A percentile compares a stretch with the other conserved stretches of the same genome.
These are phyloP conservation scores for Penicillium pancosmium DNA, from an alignment of 495 filamentous ascomycete genomes.

Conservation along the genomic window DNA sequence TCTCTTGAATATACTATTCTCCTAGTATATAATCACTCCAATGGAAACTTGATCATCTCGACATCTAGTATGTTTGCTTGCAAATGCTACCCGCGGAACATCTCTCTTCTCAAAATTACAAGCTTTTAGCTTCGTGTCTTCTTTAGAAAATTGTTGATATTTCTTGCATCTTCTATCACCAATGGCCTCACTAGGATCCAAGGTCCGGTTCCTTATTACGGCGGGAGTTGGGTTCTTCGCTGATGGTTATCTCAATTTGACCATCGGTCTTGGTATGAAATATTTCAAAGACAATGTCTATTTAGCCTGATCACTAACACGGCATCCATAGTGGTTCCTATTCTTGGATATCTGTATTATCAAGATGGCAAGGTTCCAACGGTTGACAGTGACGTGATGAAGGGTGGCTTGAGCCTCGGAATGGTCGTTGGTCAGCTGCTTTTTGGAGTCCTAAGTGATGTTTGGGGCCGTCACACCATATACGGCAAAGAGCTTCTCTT, in stretches of 20 bases:
- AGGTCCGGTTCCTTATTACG: constrained; percentile 18
- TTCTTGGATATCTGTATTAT: constrained; percentile 19
- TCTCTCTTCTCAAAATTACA: too few relatives aligned
- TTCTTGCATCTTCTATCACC: not conserved
- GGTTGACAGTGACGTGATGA: constrained; percentile 22
- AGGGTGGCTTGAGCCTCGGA: constrained; percentile 20
- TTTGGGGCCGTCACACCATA: constrained; percentile 15
- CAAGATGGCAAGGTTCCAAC: constrained; percentile 17
- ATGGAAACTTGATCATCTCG: too few relatives aligned
- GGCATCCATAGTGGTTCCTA: constrained; percentile 10
- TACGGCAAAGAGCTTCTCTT: constrained; percentile 19
- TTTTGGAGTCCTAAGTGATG: constrained; percentile 20
- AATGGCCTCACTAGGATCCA: constrained; percentile 24
- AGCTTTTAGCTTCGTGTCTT: too few relatives aligned
- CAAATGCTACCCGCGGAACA: too few relatives aligned
- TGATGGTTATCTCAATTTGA: constrained; percentile 25
- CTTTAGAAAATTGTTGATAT: not conserved
- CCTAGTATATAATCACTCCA: too few relatives aligned
- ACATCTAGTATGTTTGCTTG: too few relatives aligned
- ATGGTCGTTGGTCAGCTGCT: constrained; percentile 22
- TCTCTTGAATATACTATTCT: too few relatives aligned
- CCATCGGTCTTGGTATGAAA: constrained; percentile 24
- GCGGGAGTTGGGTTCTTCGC: constrained; percentile 22
- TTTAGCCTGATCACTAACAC: not conserved
- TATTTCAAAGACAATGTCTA: not conserved